These are phyloP conservation scores for Globisporangium yorkense DNA, from an alignment of 352 stramenopile species.

Conservation along the genomic window DNA sequence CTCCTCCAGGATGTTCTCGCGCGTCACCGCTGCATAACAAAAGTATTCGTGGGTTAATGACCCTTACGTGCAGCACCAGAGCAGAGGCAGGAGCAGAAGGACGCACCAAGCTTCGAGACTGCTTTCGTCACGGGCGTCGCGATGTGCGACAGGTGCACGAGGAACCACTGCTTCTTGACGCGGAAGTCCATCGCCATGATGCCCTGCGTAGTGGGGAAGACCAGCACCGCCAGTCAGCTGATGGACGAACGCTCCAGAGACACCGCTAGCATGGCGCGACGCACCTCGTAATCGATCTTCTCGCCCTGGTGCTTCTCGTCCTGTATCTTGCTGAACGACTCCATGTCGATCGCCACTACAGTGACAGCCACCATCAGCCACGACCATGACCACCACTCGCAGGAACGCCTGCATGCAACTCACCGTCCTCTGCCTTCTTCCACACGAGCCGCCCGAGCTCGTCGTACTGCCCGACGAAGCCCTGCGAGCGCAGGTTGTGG, in stretches of 20 bases:
- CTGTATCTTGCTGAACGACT: conserved; percentile 44
- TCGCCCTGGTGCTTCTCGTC: conserved; percentile 30
- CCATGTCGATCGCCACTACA: conserved; percentile 57
- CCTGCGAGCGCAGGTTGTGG: conserved; percentile 54
- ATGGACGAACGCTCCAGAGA: background rate
- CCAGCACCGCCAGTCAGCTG: too few relatives aligned
- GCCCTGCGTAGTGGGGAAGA: conserved; percentile 16
- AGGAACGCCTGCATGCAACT: background rate
- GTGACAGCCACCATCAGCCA: background rate
- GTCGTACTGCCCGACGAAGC: conserved; percentile 70
- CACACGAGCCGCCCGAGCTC: conserved; percentile 41
- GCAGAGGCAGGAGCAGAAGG: too few relatives aligned
- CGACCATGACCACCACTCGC: background rate
- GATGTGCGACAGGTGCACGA: conserved; percentile 59
- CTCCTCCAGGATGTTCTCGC: conserved; percentile 53
- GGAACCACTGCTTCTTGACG: conserved; percentile 82
- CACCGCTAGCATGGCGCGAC: background rate
- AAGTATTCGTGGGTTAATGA: too few relatives aligned
- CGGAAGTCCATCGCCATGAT: conserved; percentile 76
- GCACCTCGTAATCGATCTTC: conserved; percentile 55
- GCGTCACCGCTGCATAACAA: conserved; percentile 31
- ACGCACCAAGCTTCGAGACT: conserved; percentile 56
- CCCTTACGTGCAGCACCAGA: too few relatives aligned
- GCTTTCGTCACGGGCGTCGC: conserved; percentile 58
- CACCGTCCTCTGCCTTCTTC: conserved; percentile 49